These are phyloP conservation scores for Butyriboletus loyo DNA, from an alignment of 768 basidiomycete species.

Conservation along the genomic window DNA sequence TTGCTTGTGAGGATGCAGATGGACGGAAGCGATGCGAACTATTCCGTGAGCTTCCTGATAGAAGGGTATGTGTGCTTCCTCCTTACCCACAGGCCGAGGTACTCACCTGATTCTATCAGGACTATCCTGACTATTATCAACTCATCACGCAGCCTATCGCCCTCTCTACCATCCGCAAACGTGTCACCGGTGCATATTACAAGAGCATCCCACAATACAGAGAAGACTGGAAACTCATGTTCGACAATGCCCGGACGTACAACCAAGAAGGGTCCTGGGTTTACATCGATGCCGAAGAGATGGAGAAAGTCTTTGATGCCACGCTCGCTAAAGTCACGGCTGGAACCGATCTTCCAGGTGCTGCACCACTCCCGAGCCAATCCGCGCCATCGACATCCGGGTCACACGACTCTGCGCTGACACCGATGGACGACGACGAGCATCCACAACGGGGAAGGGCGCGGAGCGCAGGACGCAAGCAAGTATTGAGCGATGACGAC, in stretches of 20 bases:
- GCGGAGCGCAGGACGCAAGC: constrained; percentile 61
- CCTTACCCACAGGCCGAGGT: neutral
- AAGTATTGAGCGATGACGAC: constrained; percentile 67
- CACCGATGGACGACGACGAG: constrained; percentile 81
- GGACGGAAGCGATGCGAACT: constrained; percentile 83
- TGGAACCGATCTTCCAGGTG: constrained; percentile 75
- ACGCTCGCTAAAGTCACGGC: constrained; percentile 61
- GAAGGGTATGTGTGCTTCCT: constrained; percentile 45
- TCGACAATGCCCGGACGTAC: constrained; percentile 89
- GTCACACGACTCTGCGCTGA: constrained; percentile 63
- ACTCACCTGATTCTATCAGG: constrained; percentile 40
- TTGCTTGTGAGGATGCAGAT: constrained; percentile 65
- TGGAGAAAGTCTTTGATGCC: constrained; percentile 84
- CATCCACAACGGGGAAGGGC: constrained; percentile 55
- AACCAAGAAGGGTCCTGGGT: constrained; percentile 96
- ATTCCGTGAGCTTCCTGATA: constrained; percentile 84
- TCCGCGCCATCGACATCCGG: constrained; percentile 38
- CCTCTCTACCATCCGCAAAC: constrained; percentile 81
- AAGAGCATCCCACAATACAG: constrained; percentile 70
- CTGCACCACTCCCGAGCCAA: constrained; percentile 39
- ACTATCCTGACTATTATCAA: constrained; percentile 91
- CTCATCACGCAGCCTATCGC: constrained; percentile 88
- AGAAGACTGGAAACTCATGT: constrained; percentile 88
- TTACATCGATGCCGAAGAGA: constrained; percentile 89
- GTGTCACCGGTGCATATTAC: constrained; percentile 61